Evolutionary conservation across 305 asterid species (phyloP).

Genomic region (Andrographis paniculata): DNA sequence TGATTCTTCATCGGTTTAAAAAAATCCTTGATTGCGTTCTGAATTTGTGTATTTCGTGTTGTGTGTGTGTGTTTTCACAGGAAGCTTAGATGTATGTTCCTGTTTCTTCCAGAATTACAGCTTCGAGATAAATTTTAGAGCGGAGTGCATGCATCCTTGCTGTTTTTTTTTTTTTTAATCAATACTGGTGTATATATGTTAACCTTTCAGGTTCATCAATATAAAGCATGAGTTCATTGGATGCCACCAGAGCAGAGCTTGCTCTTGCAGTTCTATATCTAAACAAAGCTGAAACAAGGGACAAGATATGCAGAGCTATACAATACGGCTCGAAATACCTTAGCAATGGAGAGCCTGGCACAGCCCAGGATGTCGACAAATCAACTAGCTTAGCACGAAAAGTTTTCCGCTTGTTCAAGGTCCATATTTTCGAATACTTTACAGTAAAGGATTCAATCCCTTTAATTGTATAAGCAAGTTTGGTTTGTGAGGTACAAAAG

Average conservation of each 20-base stretch:
- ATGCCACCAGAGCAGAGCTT: slow-evolving; percentile 81
- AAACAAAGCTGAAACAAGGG: slow-evolving; percentile 93
- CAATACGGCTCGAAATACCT: slow-evolving; percentile 87
- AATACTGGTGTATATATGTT: no score
- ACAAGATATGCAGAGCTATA: slow-evolving; percentile 93
- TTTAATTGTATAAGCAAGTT: background rate
- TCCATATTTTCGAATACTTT: slow-evolving; percentile 17
- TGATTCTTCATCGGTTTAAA: no score
- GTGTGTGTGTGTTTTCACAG: no score
- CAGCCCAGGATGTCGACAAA: slow-evolving; percentile 85
- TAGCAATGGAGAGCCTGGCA: slow-evolving; percentile 88
- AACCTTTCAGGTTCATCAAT: slow-evolving; percentile 20
- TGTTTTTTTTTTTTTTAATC: no score
- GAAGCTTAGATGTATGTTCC: no score
- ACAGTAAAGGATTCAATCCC: background rate
- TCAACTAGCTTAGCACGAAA: slow-evolving; percentile 90
- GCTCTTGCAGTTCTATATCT: slow-evolving; percentile 79
- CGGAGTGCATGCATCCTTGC: slow-evolving; percentile 1
- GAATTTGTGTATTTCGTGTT: no score
- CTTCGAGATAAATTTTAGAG: background rate
- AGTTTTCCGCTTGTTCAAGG: slow-evolving; percentile 97
- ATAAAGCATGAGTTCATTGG: slow-evolving; percentile 58
- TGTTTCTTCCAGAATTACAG: no score
- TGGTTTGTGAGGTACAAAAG: background rate
- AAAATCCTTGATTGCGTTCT: no score